Evolutionary conservation across 179 eudicot genomes (phyloP).

Genomic region (Patellifolia procumbens): DNA sequence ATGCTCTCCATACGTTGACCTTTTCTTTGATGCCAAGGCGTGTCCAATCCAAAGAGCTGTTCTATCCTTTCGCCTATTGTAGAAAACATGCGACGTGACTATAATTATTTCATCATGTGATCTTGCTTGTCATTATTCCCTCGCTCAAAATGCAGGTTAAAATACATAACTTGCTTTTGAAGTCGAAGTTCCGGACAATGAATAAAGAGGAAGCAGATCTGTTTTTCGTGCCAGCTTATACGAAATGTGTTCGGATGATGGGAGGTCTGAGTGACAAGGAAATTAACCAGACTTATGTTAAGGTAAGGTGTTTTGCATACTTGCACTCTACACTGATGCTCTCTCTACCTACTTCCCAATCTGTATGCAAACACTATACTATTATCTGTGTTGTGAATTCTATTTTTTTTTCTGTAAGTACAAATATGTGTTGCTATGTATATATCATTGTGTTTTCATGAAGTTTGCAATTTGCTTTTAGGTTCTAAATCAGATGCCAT

Average conservation of each 20-base stretch:
- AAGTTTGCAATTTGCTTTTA: conserved; percentile 46
- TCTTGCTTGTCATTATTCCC: conserved; percentile 14
- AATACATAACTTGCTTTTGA: conserved; percentile 73
- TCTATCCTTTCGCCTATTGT: not conserved
- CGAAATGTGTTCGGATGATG: conserved; percentile 89
- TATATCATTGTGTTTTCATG: conserved; percentile 18
- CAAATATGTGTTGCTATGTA: conserved; percentile 7
- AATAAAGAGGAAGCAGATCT: conserved; percentile 84
- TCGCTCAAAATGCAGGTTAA: conserved; percentile 59
- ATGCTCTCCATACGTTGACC: not conserved
- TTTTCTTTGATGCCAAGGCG: not conserved
- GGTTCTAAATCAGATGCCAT: conserved; percentile 96
- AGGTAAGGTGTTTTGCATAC: conserved; percentile 42
- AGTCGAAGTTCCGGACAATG: conserved; percentile 71
- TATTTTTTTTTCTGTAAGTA: conserved; percentile 13
- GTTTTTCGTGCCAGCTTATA: conserved; percentile 85
- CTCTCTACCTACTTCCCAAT: not conserved
- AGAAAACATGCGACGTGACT: not conserved
- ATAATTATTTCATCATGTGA: not conserved
- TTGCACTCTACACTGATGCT: not conserved
- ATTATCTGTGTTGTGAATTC: not conserved
- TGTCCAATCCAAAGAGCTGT: not conserved
- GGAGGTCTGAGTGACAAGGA: conserved; percentile 93
- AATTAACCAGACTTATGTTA: conserved; percentile 82
- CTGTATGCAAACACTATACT: not conserved